phyloP scores from a whole-genome alignment of 345 rosid genomes.

The Leavenworthia alabamica region DNA sequence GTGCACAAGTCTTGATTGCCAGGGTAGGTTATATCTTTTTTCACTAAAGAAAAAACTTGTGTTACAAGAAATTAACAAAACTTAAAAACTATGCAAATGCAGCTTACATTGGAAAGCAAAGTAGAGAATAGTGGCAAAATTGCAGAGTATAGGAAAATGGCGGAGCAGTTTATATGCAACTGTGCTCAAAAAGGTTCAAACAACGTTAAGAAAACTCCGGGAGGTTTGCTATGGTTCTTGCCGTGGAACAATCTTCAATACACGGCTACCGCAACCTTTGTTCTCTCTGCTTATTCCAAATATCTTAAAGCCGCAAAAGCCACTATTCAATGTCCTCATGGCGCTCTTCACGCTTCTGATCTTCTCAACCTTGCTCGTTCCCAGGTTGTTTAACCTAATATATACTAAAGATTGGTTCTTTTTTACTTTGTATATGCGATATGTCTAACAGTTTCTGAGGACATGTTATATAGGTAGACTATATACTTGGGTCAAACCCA shows the following conservation, averaged over 20 bases:
- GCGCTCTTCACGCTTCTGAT: conserved; percentile 32
- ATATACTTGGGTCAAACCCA: conserved; percentile 80
- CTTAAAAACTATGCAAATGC: conserved; percentile 26
- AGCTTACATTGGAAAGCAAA: conserved; percentile 52
- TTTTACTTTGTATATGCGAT: too few relatives aligned
- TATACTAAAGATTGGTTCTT: too few relatives aligned
- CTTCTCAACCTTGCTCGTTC: conserved; percentile 23
- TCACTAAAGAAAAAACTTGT: neutral
- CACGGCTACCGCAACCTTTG: conserved; percentile 42
- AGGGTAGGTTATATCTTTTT: conserved; percentile 40
- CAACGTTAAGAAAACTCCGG: conserved; percentile 32
- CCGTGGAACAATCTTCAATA: conserved; percentile 47
- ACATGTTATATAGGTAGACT: conserved; percentile 49
- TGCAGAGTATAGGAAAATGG: conserved; percentile 73
- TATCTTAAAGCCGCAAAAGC: conserved; percentile 34
- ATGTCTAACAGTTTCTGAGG: too few relatives aligned
- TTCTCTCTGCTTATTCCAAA: conserved; percentile 37
- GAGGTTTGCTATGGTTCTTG: conserved; percentile 60
- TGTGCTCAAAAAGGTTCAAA: conserved; percentile 70
- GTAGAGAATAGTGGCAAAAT: conserved; percentile 16
- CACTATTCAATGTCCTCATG: conserved; percentile 38
- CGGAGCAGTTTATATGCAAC: conserved; percentile 85
- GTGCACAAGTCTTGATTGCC: conserved; percentile 79
- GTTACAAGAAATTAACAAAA: neutral
- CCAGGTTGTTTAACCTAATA: too few relatives aligned